phyloP scores from a whole-genome alignment of 2,329 filamentous ascomycete genomes.

The Onygenales sp. region DNA sequence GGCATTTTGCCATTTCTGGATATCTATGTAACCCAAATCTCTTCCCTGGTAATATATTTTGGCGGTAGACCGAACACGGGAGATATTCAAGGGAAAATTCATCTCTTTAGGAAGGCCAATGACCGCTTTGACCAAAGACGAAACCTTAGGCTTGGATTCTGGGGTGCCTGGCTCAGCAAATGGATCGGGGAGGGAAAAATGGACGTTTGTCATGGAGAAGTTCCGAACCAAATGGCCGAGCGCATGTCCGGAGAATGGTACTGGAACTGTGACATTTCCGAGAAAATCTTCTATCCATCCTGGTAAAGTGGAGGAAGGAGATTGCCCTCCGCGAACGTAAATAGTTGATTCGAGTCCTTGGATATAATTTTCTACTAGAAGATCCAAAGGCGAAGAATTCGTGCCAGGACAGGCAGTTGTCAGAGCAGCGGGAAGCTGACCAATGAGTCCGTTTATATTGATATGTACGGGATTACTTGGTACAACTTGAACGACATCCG shows the following conservation, averaged over 20 bases:
- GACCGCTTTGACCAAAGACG: constrained; percentile 70
- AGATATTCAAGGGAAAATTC: constrained; percentile 74
- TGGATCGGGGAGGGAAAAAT: constrained; percentile 76
- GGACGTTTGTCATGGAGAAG: constrained; percentile 75
- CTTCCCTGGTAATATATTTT: constrained; percentile 70
- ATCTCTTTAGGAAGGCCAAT: constrained; percentile 75
- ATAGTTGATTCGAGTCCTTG: constrained; percentile 68
- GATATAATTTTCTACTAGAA: constrained; percentile 71
- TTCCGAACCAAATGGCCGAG: constrained; percentile 79
- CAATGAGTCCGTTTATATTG: constrained; percentile 62
- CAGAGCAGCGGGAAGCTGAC: constrained; percentile 63
- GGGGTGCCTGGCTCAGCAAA: constrained; percentile 66
- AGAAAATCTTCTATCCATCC: constrained; percentile 75
- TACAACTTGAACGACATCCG: constrained; percentile 55
- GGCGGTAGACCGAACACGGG: constrained; percentile 63
- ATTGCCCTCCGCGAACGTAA: constrained; percentile 70
- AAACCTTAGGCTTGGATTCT: constrained; percentile 66
- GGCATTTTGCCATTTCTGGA: constrained; percentile 74
- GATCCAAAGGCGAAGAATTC: constrained; percentile 72
- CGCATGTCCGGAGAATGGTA: constrained; percentile 72
- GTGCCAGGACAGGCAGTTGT: constrained; percentile 66
- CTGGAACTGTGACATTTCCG: constrained; percentile 69
- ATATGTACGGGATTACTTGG: constrained; percentile 60
- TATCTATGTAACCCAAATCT: constrained; percentile 71
- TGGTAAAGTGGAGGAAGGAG: constrained; percentile 59